A percentile compares a stretch with the other conserved stretches of the same genome.
phyloP scores from a whole-genome alignment of 345 rosid species.

The Citrus maxima region DNA sequence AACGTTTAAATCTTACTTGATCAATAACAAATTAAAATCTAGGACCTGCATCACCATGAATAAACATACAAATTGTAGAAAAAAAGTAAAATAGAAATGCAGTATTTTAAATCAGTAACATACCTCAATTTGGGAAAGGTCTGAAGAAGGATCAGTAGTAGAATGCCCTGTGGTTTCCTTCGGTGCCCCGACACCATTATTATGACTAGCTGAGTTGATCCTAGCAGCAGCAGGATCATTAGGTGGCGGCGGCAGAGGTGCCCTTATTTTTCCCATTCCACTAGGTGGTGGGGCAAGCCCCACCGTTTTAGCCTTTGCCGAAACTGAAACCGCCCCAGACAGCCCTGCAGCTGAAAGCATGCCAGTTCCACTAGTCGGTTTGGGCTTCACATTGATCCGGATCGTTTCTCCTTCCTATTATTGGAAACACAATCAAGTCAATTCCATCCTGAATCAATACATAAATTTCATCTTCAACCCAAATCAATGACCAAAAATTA shows the following conservation, averaged over 20 bases:
- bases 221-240: constrained; percentile 71
- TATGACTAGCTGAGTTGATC: constrained; percentile 34
- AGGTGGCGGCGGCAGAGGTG: constrained; percentile 93
- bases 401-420: constrained; percentile 97
- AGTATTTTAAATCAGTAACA: not conserved
- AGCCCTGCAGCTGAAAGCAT: constrained; percentile 94
- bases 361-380: constrained; percentile 80
- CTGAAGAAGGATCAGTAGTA: constrained; percentile 54
- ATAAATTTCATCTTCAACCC: not conserved
- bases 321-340: constrained; percentile 47
- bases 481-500: not conserved
- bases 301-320: constrained; percentile 56
- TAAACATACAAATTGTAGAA: not conserved
- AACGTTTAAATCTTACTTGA: not conserved
- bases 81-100: not conserved
- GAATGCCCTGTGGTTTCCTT: constrained; percentile 37
- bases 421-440: not conserved
- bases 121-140: constrained; percentile 83
- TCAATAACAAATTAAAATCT: not conserved
- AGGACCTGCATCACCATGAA: not conserved
- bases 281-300: constrained; percentile 83
- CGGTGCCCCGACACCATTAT: constrained; percentile 21
- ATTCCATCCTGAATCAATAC: not conserved
- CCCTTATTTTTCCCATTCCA: constrained; percentile 54
- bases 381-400: constrained; percentile 90